Conservation (phyloP, 768 basidiomycete species). For the Hericium alpestre region DNA sequence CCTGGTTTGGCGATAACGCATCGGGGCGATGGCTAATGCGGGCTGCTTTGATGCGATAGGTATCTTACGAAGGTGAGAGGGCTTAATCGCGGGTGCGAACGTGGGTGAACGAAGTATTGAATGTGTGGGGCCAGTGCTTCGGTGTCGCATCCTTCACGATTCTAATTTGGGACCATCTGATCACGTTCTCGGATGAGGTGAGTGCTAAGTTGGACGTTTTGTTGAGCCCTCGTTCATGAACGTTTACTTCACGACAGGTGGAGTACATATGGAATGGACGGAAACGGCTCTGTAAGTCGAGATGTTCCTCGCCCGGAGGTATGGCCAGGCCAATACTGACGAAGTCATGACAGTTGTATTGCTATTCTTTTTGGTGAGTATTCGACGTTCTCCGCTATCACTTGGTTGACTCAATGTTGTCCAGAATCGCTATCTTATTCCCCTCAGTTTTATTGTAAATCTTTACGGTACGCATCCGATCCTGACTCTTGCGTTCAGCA, state of each 20-base stretch:
- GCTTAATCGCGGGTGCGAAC: not conserved
- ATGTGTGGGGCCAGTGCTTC: conserved; percentile 30
- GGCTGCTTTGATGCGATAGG: not conserved
- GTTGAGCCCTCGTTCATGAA: too few species aligned
- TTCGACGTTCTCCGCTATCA: not conserved
- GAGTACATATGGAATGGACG: conserved; percentile 42
- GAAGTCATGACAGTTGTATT: conserved; percentile 18
- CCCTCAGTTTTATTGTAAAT: conserved; percentile 52
- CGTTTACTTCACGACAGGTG: conserved; percentile 19
- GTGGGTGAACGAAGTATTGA: not conserved
- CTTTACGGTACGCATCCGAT: conserved; percentile 15
- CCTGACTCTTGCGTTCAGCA: not conserved
- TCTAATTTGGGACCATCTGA: conserved; percentile 46
- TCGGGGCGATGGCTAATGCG: too few species aligned
- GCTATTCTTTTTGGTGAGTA: conserved; percentile 28
- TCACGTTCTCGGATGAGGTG: conserved; percentile 40
- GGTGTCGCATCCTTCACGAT: conserved; percentile 41
- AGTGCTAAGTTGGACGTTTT: too few species aligned
- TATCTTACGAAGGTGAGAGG: not conserved
- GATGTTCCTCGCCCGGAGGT: too few species aligned
- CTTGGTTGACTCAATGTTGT: not conserved
- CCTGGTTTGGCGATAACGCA: too few species aligned
- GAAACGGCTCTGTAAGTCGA: conserved; percentile 33
- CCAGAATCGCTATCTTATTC: conserved; percentile 57
- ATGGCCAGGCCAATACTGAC: too few species aligned